Conservation (phyloP, 371 early-diverging fungal species). For the Zychaea mexicana region DNA sequence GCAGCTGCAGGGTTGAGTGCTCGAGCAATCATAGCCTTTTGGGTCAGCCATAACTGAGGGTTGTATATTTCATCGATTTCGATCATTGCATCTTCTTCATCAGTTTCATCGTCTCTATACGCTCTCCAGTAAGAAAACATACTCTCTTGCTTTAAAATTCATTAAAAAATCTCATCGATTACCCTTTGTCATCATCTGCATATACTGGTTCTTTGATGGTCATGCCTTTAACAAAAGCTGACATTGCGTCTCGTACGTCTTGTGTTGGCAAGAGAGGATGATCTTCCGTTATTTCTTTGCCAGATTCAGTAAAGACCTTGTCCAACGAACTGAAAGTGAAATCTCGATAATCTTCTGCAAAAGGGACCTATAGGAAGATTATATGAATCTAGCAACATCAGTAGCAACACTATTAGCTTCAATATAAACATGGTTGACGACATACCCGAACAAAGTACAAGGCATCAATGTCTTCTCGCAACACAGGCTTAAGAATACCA, state of each 20-base stretch:
- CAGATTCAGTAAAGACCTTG: conserved; percentile 35
- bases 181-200: conserved; percentile 9
- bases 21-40: conserved; percentile 57
- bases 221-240: conserved; percentile 21
- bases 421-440: neutral
- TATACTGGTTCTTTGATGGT: conserved; percentile 3
- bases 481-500: conserved; percentile 62
- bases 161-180: neutral
- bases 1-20: conserved; percentile 54
- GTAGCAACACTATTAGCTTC: too few species aligned
- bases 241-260: conserved; percentile 55
- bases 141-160: neutral
- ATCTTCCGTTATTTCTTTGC: conserved; percentile 39
- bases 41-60: conserved; percentile 59
- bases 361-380: conserved; percentile 65
- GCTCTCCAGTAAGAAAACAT: neutral
- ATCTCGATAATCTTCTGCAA: conserved; percentile 67
- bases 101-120: neutral
- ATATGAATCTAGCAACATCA: neutral
- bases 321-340: conserved; percentile 57
- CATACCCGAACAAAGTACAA: conserved; percentile 64
- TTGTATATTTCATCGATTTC: conserved; percentile 56
- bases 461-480: conserved; percentile 44
- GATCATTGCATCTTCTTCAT: conserved; percentile 35
- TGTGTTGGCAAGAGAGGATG: conserved; percentile 46